Base-by-base conservation (phyloP, 345 rosid species). In the Arabidopsis thaliana region DNA sequence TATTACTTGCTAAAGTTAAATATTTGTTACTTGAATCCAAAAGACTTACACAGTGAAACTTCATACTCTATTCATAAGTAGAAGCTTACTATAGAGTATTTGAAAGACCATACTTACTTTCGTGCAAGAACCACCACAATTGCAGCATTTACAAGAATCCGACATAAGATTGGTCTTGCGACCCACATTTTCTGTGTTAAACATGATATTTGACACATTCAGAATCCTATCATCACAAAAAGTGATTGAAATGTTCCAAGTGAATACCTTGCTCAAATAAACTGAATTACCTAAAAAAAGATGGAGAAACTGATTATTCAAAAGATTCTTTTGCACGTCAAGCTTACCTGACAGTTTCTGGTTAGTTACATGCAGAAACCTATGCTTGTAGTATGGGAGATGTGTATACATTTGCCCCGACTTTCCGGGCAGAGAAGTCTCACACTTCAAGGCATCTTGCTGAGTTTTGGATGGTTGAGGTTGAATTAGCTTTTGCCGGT, bases 231-330 rank as follows among this genome's bases (percentile, higher is more conserved):
- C 58, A 67, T 93, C 65, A 93, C 98, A 2, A 89, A 96, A 8
- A 91, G 96, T 78, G 96, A 91, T 66, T 91, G 98, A 93, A 62
- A 89, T 91, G 98, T 93, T 93, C 74, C 98, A 93, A 84, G 97
- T 87, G 6, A 93, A 97, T 0, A 91, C 98, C 7, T 72, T 93
- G 84, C 85, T 93, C 25, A 85, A 20, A 42, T 88, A 87, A 49
- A 90, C 89, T 6, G 98, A 95, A 34, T 73, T 93, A 45, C 95
- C 97, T 1, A 66, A 83, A 20, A 20, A 87, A 85, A 67, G 93
- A 90, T 68, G 96, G 91, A 6, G 82, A 89, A 73, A 72, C 85
- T 68, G 97, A 93, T 79, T 91, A 91, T 59, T 44, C 81, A 0
- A 79, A 59, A 20, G 98, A 93, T 61, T 93, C 91, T 71, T 93